phyloP scores from a whole-genome alignment of 108 stramenopile species.

The Parmales sp. region DNA sequence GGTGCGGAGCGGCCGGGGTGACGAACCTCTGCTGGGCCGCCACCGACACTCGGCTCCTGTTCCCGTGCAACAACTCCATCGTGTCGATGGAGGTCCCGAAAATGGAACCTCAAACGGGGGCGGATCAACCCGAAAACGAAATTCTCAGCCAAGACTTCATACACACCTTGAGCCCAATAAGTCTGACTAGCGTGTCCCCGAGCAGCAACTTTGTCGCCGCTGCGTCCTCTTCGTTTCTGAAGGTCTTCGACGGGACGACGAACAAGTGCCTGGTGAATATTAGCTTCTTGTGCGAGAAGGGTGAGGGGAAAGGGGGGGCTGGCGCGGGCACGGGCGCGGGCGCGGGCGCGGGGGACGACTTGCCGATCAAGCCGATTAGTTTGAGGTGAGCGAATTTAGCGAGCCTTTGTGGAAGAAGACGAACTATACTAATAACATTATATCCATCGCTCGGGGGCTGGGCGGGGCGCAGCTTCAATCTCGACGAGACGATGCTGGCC shows the following conservation, averaged over 20 bases:
- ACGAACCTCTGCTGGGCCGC: neutral
- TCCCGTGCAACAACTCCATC: slow-evolving; percentile 1
- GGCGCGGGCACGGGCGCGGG: too few relatives aligned
- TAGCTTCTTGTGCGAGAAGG: neutral
- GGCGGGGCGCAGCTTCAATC: neutral
- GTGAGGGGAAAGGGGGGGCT: too few relatives aligned
- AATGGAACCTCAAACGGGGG: neutral
- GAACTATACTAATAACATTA: too few relatives aligned
- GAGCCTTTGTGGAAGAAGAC: too few relatives aligned
- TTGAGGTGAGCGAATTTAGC: too few relatives aligned
- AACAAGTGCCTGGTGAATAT: neutral
- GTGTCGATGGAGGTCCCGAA: neutral
- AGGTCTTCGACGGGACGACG: neutral
- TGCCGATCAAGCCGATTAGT: too few relatives aligned
- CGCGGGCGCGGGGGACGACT: too few relatives aligned
- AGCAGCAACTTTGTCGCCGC: neutral
- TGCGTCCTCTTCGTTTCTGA: neutral
- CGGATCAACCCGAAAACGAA: neutral
- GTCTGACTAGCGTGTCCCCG: neutral
- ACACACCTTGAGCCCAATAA: neutral
- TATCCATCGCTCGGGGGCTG: too few relatives aligned
- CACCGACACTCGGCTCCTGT: neutral
- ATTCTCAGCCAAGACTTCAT: neutral
- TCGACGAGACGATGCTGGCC: neutral
- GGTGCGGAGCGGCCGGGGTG: neutral